These are phyloP conservation scores for Pseudogymnoascus sp. DNA, from an alignment of 2,329 filamentous ascomycete genomes.

Conservation along the genomic window DNA sequence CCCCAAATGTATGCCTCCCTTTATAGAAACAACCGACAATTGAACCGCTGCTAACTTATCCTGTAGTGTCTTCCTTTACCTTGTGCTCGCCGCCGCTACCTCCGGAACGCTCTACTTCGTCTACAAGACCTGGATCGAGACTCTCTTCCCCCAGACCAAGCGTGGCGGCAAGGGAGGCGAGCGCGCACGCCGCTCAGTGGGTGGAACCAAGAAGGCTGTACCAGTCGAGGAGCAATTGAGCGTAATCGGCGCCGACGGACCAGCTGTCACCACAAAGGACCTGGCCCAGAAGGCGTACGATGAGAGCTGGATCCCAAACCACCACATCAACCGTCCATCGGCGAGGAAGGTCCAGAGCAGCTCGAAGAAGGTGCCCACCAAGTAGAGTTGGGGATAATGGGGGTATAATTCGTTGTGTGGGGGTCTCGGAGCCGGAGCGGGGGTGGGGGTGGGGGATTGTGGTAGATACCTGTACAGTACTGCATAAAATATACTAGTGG, in stretches of 20 bases:
- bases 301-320: slow-evolving; percentile 86
- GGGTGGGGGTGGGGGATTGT: slow-evolving; percentile 5
- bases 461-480: slow-evolving; percentile 1
- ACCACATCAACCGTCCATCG: slow-evolving; percentile 80
- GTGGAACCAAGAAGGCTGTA: slow-evolving; percentile 62
- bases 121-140: slow-evolving; percentile 96
- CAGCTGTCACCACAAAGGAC: slow-evolving; percentile 27
- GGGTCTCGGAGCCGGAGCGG: slow-evolving; percentile 3
- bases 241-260: slow-evolving; percentile 52
- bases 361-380: slow-evolving; percentile 11
- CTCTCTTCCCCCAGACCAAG: slow-evolving; percentile 89
- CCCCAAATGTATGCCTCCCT: slow-evolving; percentile 73
- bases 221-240: slow-evolving; percentile 47
- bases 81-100: slow-evolving; percentile 75
- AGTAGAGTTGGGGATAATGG: background rate
- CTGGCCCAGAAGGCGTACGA: slow-evolving; percentile 61
- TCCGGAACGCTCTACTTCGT: slow-evolving; percentile 84
- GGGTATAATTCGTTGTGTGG: background rate
- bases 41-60: slow-evolving; percentile 20
- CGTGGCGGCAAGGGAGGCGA: slow-evolving; percentile 32
- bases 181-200: slow-evolving; percentile 50
- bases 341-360: slow-evolving; percentile 60
- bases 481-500: slow-evolving; percentile 7
- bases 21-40: slow-evolving; percentile 9
- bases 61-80: slow-evolving; percentile 87